Percentiles rank a stretch among this genome's conserved stretches.
These are phyloP conservation scores for Scleroderma citrinum DNA, from an alignment of 768 basidiomycete genomes.

Conservation along the genomic window DNA sequence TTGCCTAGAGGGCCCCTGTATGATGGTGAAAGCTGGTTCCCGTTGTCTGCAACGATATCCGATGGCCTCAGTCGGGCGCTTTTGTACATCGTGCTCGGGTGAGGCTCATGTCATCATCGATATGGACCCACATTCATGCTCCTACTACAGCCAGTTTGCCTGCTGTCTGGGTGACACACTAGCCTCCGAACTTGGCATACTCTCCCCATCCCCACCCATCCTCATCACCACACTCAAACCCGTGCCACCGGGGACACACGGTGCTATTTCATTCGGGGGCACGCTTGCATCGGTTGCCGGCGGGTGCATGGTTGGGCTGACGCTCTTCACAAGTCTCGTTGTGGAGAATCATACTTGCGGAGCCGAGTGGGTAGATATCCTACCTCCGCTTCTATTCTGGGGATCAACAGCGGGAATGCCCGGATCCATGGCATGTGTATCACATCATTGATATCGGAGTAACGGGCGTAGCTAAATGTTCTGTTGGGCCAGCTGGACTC, in stretches of 20 bases:
- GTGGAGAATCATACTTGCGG: constrained; percentile 59
- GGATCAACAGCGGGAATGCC: constrained; percentile 63
- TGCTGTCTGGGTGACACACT: constrained; percentile 91
- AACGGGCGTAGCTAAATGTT: background rate
- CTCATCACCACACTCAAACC: constrained; percentile 71
- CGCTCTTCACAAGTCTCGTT: constrained; percentile 51
- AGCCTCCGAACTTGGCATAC: constrained; percentile 89
- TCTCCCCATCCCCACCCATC: constrained; percentile 60
- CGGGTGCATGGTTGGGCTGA: constrained; percentile 63
- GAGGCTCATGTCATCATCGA: constrained; percentile 26
- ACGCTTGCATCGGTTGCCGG: constrained; percentile 69
- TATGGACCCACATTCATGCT: constrained; percentile 27
- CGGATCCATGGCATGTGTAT: constrained; percentile 64
- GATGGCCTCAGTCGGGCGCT: constrained; percentile 55
- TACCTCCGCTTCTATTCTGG: constrained; percentile 45
- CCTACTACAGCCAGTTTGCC: constrained; percentile 70
- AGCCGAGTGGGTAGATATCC: constrained; percentile 30
- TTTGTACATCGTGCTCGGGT: constrained; percentile 1
- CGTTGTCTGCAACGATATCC: constrained; percentile 38
- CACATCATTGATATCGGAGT: background rate
- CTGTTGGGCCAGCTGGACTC: constrained; percentile 61
- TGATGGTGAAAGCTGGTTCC: constrained; percentile 52
- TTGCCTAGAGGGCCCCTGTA: constrained; percentile 26
- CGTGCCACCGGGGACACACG: constrained; percentile 90
- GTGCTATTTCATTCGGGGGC: constrained; percentile 73